phyloP scores from a whole-genome alignment of 352 stramenopile species.

The Pythium angustatum region DNA sequence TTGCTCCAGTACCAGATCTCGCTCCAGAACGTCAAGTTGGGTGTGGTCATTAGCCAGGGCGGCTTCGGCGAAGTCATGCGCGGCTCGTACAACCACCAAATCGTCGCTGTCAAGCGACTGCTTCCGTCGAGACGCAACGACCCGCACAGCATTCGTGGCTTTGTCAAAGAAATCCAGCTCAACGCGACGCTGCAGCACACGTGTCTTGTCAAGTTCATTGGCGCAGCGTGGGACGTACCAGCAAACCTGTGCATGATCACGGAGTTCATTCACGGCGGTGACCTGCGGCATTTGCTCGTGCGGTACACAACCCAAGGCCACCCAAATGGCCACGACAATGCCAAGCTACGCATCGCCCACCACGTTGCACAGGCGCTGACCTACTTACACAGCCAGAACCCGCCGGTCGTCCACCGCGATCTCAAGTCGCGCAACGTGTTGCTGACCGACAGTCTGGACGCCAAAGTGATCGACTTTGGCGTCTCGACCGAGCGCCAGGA shows the following conservation, averaged over 20 bases:
- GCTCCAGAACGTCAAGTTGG: background rate
- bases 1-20: background rate
- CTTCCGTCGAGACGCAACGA: background rate
- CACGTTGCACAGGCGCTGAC: slow-evolving; percentile 2
- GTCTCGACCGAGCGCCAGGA: slow-evolving; percentile 4
- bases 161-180: slow-evolving; percentile 17
- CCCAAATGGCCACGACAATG: slow-evolving; percentile 38
- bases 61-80: background rate
- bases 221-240: slow-evolving; percentile 45
- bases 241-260: slow-evolving; percentile 39
- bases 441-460: background rate
- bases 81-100: background rate
- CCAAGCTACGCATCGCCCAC: slow-evolving; percentile 4
- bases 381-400: background rate
- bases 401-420: slow-evolving; percentile 7
- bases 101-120: background rate
- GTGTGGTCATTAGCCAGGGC: background rate
- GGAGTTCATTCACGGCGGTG: slow-evolving; percentile 30
- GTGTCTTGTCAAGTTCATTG: slow-evolving; percentile 48
- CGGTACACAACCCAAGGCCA: slow-evolving; percentile 37
- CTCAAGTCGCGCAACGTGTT: slow-evolving; percentile 13
- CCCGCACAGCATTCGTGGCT: background rate
- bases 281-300: slow-evolving; percentile 31
- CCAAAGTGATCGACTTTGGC: slow-evolving; percentile 11
- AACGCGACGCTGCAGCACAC: slow-evolving; percentile 40